These are phyloP conservation scores for Omphalea diandra DNA, from an alignment of 441 rosid species.

Conservation along the genomic window DNA sequence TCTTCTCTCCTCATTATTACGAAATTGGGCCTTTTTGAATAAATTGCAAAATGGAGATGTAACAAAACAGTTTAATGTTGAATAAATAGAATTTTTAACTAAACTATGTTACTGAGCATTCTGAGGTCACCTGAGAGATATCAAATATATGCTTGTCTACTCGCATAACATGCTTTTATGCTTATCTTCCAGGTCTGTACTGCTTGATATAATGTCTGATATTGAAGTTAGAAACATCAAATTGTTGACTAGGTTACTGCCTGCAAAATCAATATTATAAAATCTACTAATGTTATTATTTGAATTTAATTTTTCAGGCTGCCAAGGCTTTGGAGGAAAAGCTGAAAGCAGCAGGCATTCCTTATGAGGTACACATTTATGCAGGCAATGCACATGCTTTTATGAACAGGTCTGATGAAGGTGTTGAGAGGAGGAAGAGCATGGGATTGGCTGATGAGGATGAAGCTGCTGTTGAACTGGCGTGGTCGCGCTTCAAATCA, in stretches of 20 bases:
- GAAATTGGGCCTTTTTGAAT: not conserved
- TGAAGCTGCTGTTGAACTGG: slow-evolving; percentile 73
- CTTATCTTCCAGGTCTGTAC: not conserved
- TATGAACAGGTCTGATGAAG: slow-evolving; percentile 75
- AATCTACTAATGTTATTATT: not conserved
- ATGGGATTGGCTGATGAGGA: slow-evolving; percentile 89
- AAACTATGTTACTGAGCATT: not conserved
- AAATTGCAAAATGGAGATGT: not conserved
- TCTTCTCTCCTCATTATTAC: not conserved
- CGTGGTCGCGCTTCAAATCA: slow-evolving; percentile 84
- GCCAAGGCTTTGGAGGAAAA: slow-evolving; percentile 85
- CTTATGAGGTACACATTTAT: slow-evolving; percentile 79
- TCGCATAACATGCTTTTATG: too few species aligned
- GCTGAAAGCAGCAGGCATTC: slow-evolving; percentile 72
- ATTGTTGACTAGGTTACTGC: not conserved
- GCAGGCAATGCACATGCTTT: slow-evolving; percentile 72
- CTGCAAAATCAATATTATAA: not conserved
- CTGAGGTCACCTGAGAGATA: not conserved
- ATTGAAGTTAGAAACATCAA: not conserved
- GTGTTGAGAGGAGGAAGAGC: slow-evolving; percentile 68
- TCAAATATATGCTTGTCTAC: not conserved
- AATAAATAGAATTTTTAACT: not conserved
- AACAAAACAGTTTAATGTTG: not conserved
- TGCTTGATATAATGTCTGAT: not conserved
- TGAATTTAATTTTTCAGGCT: slow-evolving; percentile 48